A percentile compares a stretch with the other conserved stretches of the same genome.
Evolutionary conservation across 139 green algal genomes (phyloP).

Genomic region (Marvania coccoides): DNA sequence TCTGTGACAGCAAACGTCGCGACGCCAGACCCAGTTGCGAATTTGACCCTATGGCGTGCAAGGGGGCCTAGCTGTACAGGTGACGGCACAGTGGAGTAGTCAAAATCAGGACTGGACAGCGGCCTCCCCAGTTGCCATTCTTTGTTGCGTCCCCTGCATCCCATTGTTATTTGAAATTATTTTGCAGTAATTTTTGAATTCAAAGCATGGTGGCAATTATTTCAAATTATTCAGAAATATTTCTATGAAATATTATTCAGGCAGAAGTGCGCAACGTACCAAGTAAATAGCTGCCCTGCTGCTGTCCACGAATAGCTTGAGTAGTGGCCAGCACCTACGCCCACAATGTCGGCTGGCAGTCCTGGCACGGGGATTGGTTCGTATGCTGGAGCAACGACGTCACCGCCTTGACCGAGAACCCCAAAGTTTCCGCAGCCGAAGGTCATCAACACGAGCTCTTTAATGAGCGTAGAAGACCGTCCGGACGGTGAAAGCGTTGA

Average conservation of each 20-base stretch:
- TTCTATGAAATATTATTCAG: background rate
- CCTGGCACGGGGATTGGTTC: slow-evolving; percentile 17
- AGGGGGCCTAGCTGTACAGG: background rate
- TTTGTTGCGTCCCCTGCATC: slow-evolving; percentile 4
- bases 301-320: slow-evolving; percentile 18
- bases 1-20: slow-evolving; percentile 21
- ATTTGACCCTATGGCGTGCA: background rate
- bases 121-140: slow-evolving; percentile 20
- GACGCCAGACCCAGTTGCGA: slow-evolving; percentile 25
- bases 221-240: too few relatives aligned
- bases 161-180: background rate
- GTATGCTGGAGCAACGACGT: background rate
- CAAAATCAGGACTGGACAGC: background rate
- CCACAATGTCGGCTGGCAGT: slow-evolving; percentile 8
- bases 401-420: background rate
- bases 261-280: too few relatives aligned
- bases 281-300: background rate
- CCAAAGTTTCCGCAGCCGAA: too few relatives aligned
- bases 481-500: too few relatives aligned
- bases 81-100: background rate
- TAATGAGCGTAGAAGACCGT: too few relatives aligned
- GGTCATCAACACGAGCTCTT: too few relatives aligned
- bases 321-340: slow-evolving; percentile 26
- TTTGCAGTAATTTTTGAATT: too few relatives aligned
- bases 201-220: too few relatives aligned